phyloP scores from a whole-genome alignment of 371 early-diverging fungal species.

The Conidiobolus incongruus region DNA sequence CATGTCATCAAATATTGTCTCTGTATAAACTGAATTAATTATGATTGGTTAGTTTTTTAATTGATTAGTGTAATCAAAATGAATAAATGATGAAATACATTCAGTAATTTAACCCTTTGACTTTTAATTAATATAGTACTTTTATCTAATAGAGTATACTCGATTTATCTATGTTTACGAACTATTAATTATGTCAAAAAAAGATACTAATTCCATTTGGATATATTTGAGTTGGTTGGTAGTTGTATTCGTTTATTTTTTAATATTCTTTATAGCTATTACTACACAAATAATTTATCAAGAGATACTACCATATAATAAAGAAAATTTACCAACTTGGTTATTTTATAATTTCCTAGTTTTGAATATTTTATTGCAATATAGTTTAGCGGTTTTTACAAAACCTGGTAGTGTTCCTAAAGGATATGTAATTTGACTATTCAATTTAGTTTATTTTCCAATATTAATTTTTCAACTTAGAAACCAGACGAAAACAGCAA shows the following conservation, averaged over 20 bases:
- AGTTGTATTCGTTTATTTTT: conserved; percentile 2
- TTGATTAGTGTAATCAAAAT: no score
- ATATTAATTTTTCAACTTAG: conserved; percentile 5
- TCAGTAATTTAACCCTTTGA: no score
- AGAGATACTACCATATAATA: background rate
- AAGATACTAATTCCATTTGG: no score
- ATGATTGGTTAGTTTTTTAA: no score
- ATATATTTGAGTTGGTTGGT: conserved; percentile 1
- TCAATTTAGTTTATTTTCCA: background rate
- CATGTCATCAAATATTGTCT: no score
- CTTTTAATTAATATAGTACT: no score
- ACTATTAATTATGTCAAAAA: no score
- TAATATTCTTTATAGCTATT: conserved; percentile 1
- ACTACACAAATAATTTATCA: conserved; percentile 1
- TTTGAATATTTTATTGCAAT: conserved; percentile 22
- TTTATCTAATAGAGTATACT: no score
- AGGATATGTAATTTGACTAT: conserved; percentile 25
- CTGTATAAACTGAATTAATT: no score
- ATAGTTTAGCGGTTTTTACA: conserved; percentile 46
- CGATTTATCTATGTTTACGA: no score
- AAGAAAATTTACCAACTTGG: background rate
- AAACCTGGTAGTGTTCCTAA: conserved; percentile 61
- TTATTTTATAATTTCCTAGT: conserved; percentile 1
- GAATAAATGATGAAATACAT: no score
- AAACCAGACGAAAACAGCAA: conserved; percentile 27